phyloP scores from a whole-genome alignment of 352 stramenopile genomes.

The Peronospora destructor region DNA sequence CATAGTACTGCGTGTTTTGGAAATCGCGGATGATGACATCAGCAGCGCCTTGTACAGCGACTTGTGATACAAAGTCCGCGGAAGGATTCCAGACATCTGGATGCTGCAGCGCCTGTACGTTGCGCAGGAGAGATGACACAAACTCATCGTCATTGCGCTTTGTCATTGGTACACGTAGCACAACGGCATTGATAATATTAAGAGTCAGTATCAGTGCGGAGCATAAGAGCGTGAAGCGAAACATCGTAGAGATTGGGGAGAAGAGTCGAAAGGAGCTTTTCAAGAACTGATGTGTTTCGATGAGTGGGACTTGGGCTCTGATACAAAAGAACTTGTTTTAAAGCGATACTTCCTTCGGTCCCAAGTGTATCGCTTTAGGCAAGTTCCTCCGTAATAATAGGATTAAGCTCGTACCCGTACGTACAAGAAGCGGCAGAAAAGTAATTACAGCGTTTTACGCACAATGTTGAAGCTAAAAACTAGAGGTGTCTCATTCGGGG shows the following conservation, averaged over 20 bases:
- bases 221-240: conserved; percentile 23
- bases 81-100: conserved; percentile 45
- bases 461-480: too few species aligned
- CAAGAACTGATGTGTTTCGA: background rate
- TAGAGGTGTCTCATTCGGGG: too few species aligned
- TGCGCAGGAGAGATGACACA: conserved; percentile 43
- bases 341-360: too few species aligned
- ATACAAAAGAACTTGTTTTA: too few species aligned
- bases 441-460: too few species aligned
- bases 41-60: conserved; percentile 11
- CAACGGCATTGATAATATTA: conserved; percentile 13
- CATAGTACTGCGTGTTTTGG: conserved; percentile 94
- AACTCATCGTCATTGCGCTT: conserved; percentile 65
- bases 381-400: too few species aligned
- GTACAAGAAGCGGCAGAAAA: too few species aligned
- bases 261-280: background rate
- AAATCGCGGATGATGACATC: conserved; percentile 86
- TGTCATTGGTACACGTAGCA: conserved; percentile 65
- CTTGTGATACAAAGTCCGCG: conserved; percentile 1
- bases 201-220: conserved; percentile 19
- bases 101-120: conserved; percentile 33
- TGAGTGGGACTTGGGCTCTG: background rate
- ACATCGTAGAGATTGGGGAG: background rate
- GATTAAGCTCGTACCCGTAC: too few species aligned
- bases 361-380: too few species aligned